These are phyloP conservation scores for Keithomyces neogunnii DNA, from an alignment of 2,329 filamentous ascomycete species.

Conservation along the genomic window DNA sequence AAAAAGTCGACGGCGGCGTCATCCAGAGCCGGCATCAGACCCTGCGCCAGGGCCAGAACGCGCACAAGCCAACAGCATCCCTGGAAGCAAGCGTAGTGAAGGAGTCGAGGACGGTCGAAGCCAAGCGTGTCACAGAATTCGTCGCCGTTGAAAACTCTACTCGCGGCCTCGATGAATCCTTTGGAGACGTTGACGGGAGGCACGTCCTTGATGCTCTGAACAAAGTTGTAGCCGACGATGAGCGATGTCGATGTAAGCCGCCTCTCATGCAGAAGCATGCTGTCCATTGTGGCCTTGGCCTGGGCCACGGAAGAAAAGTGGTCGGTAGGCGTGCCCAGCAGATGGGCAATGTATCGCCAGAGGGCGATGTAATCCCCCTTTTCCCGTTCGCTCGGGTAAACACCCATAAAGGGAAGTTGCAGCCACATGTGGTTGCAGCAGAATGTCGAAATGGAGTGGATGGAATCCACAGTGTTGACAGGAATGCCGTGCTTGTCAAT, in stretches of 20 bases:
- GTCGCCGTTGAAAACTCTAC: conserved; percentile 29
- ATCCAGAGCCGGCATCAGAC: conserved; percentile 17
- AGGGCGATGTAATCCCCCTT: conserved; percentile 55
- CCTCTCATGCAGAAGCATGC: conserved; percentile 24
- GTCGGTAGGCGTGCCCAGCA: conserved; percentile 19
- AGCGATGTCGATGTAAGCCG: conserved; percentile 23
- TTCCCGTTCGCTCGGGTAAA: conserved; percentile 49
- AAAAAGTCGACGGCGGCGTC: conserved; percentile 15
- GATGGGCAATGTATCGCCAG: conserved; percentile 28
- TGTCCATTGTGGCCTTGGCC: conserved; percentile 25
- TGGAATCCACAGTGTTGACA: conserved; percentile 56
- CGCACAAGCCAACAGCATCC: conserved; percentile 24
- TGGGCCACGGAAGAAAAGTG: conserved; percentile 15
- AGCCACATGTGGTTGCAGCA: conserved; percentile 54
- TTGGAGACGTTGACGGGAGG: conserved; percentile 26
- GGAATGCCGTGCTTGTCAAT: conserved; percentile 50
- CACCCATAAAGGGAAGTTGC: conserved; percentile 54
- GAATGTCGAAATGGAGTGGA: conserved; percentile 56
- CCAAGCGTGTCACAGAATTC: conserved; percentile 26
- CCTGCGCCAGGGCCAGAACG: conserved; percentile 18
- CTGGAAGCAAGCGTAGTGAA: conserved; percentile 19
- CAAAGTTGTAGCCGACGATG: conserved; percentile 28
- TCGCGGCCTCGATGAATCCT: conserved; percentile 26
- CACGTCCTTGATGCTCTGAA: conserved; percentile 26
- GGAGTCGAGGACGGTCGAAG: conserved; percentile 20